Evolutionary conservation across 2,329 filamentous ascomycete genomes (phyloP).

Genomic region (Hymenoscyphus fraxineus): DNA sequence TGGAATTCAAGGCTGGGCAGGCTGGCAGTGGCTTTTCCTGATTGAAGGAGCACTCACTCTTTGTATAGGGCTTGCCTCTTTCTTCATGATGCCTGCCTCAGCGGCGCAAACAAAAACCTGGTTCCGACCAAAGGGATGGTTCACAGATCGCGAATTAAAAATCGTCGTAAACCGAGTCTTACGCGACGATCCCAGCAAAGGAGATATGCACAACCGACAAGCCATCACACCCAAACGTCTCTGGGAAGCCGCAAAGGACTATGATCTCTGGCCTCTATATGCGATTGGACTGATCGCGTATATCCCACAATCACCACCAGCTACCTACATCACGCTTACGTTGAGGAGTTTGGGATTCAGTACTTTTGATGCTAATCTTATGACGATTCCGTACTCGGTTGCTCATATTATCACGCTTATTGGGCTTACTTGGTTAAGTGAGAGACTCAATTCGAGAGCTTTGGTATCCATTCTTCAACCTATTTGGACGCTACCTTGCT

Average conservation of each 20-base stretch:
- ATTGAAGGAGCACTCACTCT: slow-evolving; percentile 55
- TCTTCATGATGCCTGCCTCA: slow-evolving; percentile 55
- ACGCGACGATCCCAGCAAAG: slow-evolving; percentile 49
- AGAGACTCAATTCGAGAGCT: slow-evolving; percentile 39
- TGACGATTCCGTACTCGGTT: slow-evolving; percentile 44
- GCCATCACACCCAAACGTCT: slow-evolving; percentile 48
- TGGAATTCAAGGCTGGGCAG: slow-evolving; percentile 46
- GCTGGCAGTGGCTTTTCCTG: slow-evolving; percentile 54
- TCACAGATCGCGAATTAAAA: slow-evolving; percentile 59
- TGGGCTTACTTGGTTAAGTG: slow-evolving; percentile 44
- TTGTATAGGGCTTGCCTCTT: slow-evolving; percentile 49
- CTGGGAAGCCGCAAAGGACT: slow-evolving; percentile 52
- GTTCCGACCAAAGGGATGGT: slow-evolving; percentile 59
- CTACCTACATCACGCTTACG: slow-evolving; percentile 52
- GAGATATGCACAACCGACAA: slow-evolving; percentile 58
- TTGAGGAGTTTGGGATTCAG: slow-evolving; percentile 36
- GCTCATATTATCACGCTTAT: slow-evolving; percentile 44
- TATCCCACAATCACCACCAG: slow-evolving; percentile 47
- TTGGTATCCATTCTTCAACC: slow-evolving; percentile 36
- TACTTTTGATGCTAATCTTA: slow-evolving; percentile 43
- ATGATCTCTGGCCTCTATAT: slow-evolving; percentile 56
- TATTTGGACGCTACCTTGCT: slow-evolving; percentile 41
- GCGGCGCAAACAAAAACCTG: slow-evolving; percentile 55
- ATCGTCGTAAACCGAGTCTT: slow-evolving; percentile 62
- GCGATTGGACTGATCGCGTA: slow-evolving; percentile 45